phyloP scores from a whole-genome alignment of 345 rosid species.

The Eucalyptus polyanthemos region DNA sequence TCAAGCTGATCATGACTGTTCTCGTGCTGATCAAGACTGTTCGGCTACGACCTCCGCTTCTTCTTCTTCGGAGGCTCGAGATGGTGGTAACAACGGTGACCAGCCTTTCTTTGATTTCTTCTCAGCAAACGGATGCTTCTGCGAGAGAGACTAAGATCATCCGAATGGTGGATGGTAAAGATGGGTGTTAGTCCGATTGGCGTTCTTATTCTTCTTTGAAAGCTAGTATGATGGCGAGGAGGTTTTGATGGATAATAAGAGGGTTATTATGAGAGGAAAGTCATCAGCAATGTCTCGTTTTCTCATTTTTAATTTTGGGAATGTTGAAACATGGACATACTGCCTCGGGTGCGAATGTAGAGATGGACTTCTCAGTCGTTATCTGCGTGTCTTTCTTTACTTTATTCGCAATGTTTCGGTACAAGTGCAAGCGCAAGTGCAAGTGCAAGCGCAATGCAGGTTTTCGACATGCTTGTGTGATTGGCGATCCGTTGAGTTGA shows the following conservation, averaged over 20 bases:
- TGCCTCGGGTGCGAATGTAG: neutral
- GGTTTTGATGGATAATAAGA: neutral
- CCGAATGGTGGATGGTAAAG: neutral
- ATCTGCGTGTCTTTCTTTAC: neutral
- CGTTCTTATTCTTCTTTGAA: neutral
- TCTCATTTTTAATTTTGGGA: neutral
- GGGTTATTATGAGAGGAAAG: neutral
- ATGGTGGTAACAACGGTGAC: neutral
- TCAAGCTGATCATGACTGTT: neutral
- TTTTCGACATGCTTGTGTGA: neutral
- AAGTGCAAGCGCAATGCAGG: neutral
- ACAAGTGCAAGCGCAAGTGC: neutral
- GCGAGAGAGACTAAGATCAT: neutral
- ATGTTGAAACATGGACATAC: neutral
- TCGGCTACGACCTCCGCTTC: neutral
- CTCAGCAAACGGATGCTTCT: neutral
- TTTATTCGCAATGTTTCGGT: neutral
- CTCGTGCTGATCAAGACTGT: neutral
- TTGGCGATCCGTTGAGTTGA: neutral
- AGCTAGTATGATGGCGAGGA: neutral
- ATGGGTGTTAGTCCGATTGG: neutral
- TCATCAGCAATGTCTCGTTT: neutral
- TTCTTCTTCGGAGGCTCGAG: neutral
- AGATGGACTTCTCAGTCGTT: neutral
- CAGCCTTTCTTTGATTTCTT: constrained; percentile 32